Base-by-base conservation (phyloP, 163 green algal genomes). In the Coccomyxa subellipsoidea region DNA sequence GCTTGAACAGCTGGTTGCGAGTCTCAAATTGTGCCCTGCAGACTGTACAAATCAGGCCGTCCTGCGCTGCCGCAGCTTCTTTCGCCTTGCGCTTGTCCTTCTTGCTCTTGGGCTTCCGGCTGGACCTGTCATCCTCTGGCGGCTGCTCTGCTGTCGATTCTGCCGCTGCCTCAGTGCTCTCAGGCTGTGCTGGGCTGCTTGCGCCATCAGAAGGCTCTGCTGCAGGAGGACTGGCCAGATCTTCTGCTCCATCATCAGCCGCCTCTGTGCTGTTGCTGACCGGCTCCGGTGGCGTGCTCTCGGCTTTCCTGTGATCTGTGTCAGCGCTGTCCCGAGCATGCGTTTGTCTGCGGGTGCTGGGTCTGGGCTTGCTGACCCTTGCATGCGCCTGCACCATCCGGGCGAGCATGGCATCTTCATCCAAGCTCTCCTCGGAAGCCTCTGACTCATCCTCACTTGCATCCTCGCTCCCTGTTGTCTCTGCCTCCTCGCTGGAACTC, bases 1-100 rank as follows among this genome's bases (percentile, higher is more conserved):
- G 93, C 77, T 93, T 90, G 85, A 97, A 97, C 66, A 97, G 83
- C 80, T 93, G 82, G 47, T 85, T 94, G 15, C 93, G 87, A 39
- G 82, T 90, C 7, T 40, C 54, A 82, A 95, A 96, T 25, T 71
- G 78, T 10, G 54, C 31, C 0, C 88, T 79, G 82, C 93, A 97
- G 29, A 93, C 82, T 7, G 59, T 73, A 82, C 93, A 96, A 29
- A 34, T 21, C 39, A 90, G 80, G 9, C 31, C 76, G 34, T n/a
- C 86, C 36, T 59, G 0, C 36, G 10, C 69, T 69, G 75, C 75
- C 32, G 75, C 69, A 72, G 35, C 54, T 36, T 38, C 72, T 71
- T 72, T 84, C 37, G 29, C 38, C 69, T 29, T 78, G 66, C 34
- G 80, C 79, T 69, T 82, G 38, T 25, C 34, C 47, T 38, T 85